Percentiles rank a stretch among this genome's conserved stretches.
These are phyloP conservation scores for Marchantia paleacea DNA, from an alignment of 225 moss, liverwort and hornwort species.

Conservation along the genomic window DNA sequence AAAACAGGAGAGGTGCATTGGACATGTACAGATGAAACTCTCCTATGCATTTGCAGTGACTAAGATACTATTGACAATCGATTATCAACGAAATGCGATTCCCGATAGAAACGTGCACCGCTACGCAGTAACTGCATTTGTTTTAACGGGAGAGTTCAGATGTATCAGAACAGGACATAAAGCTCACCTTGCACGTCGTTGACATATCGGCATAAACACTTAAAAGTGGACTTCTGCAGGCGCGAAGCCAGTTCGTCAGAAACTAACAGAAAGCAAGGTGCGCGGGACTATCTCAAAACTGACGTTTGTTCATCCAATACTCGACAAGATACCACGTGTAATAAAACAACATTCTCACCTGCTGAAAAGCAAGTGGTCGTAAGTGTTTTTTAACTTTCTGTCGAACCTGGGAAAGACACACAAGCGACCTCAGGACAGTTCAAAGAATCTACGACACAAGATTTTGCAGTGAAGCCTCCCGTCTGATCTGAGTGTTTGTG, in stretches of 20 bases:
- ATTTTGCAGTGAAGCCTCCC: background rate
- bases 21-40: no score
- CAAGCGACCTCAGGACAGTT: background rate
- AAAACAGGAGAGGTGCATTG: no score
- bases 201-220: slow-evolving; percentile 99
- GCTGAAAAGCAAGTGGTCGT: slow-evolving; percentile 95
- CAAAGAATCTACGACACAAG: background rate
- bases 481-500: no score
- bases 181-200: slow-evolving; percentile 80
- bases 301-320: no score
- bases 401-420: slow-evolving; percentile 57
- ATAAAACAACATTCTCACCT: slow-evolving; percentile 31
- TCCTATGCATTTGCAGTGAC: no score
- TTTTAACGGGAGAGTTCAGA: background rate
- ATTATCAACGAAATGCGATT: background rate
- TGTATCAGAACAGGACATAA: background rate
- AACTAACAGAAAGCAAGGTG: background rate
- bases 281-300: background rate
- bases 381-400: slow-evolving; percentile 65
- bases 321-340: no score
- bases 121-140: background rate
- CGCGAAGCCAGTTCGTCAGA: background rate
- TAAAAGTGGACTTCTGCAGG: slow-evolving; percentile 73
- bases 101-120: background rate
- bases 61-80: background rate